Evolutionary conservation across 345 rosid genomes (phyloP).

Genomic region (Eutrema japonicum): DNA sequence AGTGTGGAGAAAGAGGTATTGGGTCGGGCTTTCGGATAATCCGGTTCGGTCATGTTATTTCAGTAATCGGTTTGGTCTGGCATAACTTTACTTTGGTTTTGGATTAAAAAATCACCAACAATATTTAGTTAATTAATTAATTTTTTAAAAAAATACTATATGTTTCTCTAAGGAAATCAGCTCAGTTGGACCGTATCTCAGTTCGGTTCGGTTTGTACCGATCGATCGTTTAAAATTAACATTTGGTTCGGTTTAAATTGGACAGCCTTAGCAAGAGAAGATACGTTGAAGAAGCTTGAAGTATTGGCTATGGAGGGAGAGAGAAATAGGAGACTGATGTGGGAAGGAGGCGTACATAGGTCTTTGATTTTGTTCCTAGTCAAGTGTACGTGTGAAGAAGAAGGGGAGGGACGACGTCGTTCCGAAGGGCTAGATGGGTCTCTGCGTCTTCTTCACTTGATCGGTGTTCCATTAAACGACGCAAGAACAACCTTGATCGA

Average conservation of each 20-base stretch:
- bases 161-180: not conserved
- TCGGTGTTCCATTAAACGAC: slow-evolving; percentile 49
- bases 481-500: slow-evolving; percentile 42
- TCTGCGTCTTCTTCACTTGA: slow-evolving; percentile 48
- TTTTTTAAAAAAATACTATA: no score
- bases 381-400: slow-evolving; percentile 36
- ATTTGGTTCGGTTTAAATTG: slow-evolving; percentile 1
- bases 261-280: slow-evolving; percentile 30
- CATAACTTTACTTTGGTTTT: slow-evolving; percentile 2
- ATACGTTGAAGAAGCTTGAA: slow-evolving; percentile 52
- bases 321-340: slow-evolving; percentile 56
- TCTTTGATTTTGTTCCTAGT: slow-evolving; percentile 48
- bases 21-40: not conserved
- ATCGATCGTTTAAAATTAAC: not conserved
- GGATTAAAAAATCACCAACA: not conserved
- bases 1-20: slow-evolving; percentile 30
- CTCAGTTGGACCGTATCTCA: not conserved
- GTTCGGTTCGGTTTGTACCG: not conserved
- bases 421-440: slow-evolving; percentile 57
- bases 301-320: slow-evolving; percentile 54
- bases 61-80: not conserved
- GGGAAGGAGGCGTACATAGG: slow-evolving; percentile 54
- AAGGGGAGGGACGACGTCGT: slow-evolving; percentile 18
- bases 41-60: not conserved
- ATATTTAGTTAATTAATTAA: not conserved